Evolutionary conservation across 345 rosid genomes (phyloP), one percentile per base, ranked within the genome.

Genomic region (Lagerstroemia speciosa): DNA sequence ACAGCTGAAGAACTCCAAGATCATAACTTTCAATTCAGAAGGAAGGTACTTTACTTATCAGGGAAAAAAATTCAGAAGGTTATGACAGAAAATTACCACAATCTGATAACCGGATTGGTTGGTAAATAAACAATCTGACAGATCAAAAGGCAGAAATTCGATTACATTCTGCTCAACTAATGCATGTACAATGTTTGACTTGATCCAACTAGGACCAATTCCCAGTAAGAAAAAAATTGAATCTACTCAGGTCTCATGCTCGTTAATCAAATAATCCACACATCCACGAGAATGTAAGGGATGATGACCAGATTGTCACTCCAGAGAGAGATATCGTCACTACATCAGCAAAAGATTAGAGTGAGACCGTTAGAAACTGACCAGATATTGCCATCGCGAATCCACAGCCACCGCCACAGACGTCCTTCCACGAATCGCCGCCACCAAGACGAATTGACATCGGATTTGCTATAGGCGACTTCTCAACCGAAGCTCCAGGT

Each of bases 361-460:
- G 63, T 4, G 29, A 30, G 33, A 9, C 5, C 20, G 24, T n/a
- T 3, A 31, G 8, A 71, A 63, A 62, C 58, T 34, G 64, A 91
- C 98, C 94, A 81, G 94, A 92, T 77, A 88, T 79, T 63, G 91
- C 91, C 82, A 91, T 84, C 37, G 91, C 91, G 69, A 91, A 89
- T 64, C 97, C 97, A 75, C 96, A 91, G 57, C 97, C 96, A 11
- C 96, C 93, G 32, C 93, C 83, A 32, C 84, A 86, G 15, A 91
- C 86, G 32, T 87, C 93, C 76, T 79, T 86, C 91, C 97, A 89
- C 0, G 82, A 78, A 70, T 82, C 81, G n/a, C 77, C 79, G 9
- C 73, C 81, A 24, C 70, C 77, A 24, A 79, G 74, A 64, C n/a
- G 75, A 7, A 80, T 83, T 27, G 75, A 68, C 52, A 71, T 68